phyloP scores from a whole-genome alignment of 441 rosid genomes.

The Populus hybrid region DNA sequence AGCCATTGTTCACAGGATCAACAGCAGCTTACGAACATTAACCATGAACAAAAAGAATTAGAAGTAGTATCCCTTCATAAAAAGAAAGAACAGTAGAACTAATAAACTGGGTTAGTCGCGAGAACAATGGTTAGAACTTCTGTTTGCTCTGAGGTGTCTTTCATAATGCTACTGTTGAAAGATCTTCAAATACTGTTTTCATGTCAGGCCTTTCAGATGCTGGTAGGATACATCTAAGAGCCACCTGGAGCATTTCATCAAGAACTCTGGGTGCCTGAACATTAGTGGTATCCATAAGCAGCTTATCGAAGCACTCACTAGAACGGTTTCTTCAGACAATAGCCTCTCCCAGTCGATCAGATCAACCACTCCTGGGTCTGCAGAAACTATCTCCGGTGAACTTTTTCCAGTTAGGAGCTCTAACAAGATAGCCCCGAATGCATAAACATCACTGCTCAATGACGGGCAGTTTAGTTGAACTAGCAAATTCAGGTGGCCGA shows the following conservation, averaged over 20 bases:
- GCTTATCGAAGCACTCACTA: conserved; percentile 67
- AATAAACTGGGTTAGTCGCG: conserved; percentile 27
- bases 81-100: conserved; percentile 8
- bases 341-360: conserved; percentile 79
- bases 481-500: conserved; percentile 74
- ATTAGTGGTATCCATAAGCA: conserved; percentile 29
- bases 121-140: conserved; percentile 12
- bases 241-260: conserved; percentile 54
- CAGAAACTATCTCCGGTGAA: conserved; percentile 78
- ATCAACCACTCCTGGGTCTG: conserved; percentile 75
- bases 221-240: conserved; percentile 65
- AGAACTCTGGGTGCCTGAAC: conserved; percentile 36
- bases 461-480: conserved; percentile 68
- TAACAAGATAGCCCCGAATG: conserved; percentile 82
- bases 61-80: not conserved
- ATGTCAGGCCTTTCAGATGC: conserved; percentile 87
- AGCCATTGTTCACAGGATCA: conserved; percentile 20
- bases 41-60: not conserved
- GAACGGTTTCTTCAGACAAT: conserved; percentile 69
- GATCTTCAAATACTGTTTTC: conserved; percentile 58
- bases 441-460: conserved; percentile 77
- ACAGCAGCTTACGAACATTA: conserved; percentile 3
- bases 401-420: conserved; percentile 78
- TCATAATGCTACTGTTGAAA: conserved; percentile 31
- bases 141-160: conserved; percentile 16